Conservation (phyloP, 1,284 basidiomycete genomes). For the Trichosporon sp. region DNA sequence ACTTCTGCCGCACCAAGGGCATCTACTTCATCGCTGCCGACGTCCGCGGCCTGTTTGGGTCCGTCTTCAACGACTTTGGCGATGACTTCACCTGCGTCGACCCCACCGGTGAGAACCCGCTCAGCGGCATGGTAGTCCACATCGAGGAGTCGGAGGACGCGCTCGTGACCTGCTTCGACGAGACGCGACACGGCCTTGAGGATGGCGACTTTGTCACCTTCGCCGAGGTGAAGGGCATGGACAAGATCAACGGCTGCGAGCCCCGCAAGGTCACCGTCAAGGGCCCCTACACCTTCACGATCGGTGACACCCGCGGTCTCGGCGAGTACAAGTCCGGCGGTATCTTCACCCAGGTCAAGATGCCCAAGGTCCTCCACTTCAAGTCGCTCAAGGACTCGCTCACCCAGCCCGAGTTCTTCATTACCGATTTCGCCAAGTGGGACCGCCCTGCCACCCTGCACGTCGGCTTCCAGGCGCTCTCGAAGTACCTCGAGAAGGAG, state of each 20-base stretch:
- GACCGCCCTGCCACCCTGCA: conserved; percentile 88
- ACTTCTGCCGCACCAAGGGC: conserved; percentile 81
- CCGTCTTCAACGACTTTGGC: conserved; percentile 96
- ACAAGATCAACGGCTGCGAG: conserved; percentile 81
- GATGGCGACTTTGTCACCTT: conserved; percentile 98
- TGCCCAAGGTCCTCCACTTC: conserved; percentile 93
- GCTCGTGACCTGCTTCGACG: conserved; percentile 92
- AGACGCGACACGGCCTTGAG: conserved; percentile 94
- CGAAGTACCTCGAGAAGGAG: conserved; percentile 67
- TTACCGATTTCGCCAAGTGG: conserved; percentile 97
- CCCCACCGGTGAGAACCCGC: conserved; percentile 87
- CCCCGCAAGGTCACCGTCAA: conserved; percentile 90
- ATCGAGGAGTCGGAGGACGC: conserved; percentile 81
- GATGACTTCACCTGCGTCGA: conserved; percentile 91
- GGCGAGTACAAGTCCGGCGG: conserved; percentile 83
- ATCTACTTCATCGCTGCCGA: conserved; percentile 91
- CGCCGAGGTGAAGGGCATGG: conserved; percentile 95
- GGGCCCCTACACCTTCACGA: conserved; percentile 92
- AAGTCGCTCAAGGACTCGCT: conserved; percentile 90
- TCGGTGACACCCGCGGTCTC: conserved; percentile 78
- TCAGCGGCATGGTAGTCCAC: conserved; percentile 92
- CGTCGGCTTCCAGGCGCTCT: conserved; percentile 91
- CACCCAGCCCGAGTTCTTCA: conserved; percentile 77
- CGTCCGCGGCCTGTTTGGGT: conserved; percentile 92
- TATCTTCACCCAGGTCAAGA: conserved; percentile 97